Conservation (phyloP, 768 basidiomycete species). For the Filobasidium wieringae region DNA sequence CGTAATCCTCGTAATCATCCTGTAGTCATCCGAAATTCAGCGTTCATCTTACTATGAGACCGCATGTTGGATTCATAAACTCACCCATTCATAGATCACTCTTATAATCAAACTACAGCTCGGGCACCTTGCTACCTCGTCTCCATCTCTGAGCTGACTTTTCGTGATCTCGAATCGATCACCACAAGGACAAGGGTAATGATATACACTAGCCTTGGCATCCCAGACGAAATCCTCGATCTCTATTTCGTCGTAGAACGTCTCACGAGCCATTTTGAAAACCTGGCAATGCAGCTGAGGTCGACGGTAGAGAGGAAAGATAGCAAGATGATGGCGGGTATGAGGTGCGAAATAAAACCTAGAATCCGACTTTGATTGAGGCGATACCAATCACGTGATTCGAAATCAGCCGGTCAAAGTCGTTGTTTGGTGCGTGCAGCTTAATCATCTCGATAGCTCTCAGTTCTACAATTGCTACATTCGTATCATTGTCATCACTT, state of each 20-base stretch:
- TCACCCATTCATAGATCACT: conserved; percentile 86
- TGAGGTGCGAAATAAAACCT: too few species aligned
- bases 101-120: conserved; percentile 88
- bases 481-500: not conserved
- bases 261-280: conserved; percentile 7
- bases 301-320: not conserved
- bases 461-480: too few species aligned
- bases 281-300: not conserved
- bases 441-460: too few species aligned
- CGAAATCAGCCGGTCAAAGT: too few species aligned
- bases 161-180: conserved; percentile 93
- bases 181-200: conserved; percentile 95
- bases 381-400: too few species aligned
- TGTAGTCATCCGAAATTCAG: not conserved
- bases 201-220: conserved; percentile 62
- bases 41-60: not conserved
- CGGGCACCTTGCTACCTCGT: conserved; percentile 91
- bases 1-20: conserved; percentile 67
- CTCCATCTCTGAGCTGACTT: conserved; percentile 69
- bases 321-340: too few species aligned
- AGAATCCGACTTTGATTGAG: too few species aligned
- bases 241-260: conserved; percentile 80
- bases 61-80: conserved; percentile 31
- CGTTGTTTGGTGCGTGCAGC: too few species aligned
- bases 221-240: conserved; percentile 97